Base-by-base conservation (phyloP, 495 filamentous ascomycete genomes). In the Penicillium salamii region DNA sequence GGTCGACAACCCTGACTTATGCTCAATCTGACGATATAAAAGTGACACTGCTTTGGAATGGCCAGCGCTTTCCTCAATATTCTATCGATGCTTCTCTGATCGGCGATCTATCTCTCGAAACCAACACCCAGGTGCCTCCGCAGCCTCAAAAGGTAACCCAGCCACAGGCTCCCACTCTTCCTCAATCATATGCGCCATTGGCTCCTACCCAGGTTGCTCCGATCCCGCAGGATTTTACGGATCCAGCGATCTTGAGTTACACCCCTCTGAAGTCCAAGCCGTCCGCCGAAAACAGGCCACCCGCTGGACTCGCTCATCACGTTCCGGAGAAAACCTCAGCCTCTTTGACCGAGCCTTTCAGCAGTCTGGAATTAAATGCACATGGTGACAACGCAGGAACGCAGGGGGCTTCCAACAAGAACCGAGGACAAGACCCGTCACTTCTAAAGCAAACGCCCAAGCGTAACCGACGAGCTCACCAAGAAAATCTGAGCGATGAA, bases 41-140 rank as follows among this genome's bases (percentile, higher is more conserved):
- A 81, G 77, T 78, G 20, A 65, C 71, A 7, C 70, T 81, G 49
- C 68, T 76, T 5, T 74, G 71, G 62, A 79, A 67, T 39, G 75
- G 75, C 34, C 69, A 78, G 38, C 63, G 53, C 12, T 53, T 79
- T 7, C 68, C 74, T 15, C 65, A 62, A 21, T 81, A 77, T 59
- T 75, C 68, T 17, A 65, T 85, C 31, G 75, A 84, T 40, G 81
- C 77, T 14, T 61, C 72, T 15, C 70, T 73, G 18, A 83, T 88
- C 28, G 71, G 71, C 44, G 83, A 86, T 54, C 69, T 74, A 20
- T 72, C 67, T 35, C 55, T 87, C 19, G 72, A 81, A 57, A 70
- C 82, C 7, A 58, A 57, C 3, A 52, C 41, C 11, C 23, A 40
- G 14, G 45, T 46, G 7, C 48, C 53, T 14, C 40, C 60, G 12